Evolutionary conservation across 179 eudicot species (phyloP).

Genomic region (Spinacia oleracea): DNA sequence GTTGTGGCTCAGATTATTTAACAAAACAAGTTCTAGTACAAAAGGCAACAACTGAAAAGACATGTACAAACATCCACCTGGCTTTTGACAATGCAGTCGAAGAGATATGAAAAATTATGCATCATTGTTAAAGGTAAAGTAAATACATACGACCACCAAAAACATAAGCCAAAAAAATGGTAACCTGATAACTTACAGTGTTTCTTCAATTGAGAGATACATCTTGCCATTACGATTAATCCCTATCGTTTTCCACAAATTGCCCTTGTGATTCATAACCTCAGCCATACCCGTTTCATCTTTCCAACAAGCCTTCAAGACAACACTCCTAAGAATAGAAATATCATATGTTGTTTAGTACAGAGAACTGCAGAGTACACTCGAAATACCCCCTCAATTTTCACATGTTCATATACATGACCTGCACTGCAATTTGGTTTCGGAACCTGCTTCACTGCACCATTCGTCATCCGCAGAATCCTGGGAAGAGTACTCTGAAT

Average conservation of each 20-base stretch:
- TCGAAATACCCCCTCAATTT: neutral
- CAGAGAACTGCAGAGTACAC: neutral
- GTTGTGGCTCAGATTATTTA: neutral
- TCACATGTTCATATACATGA: slow-evolving; percentile 14
- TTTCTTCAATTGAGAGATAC: slow-evolving; percentile 71
- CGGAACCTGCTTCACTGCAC: slow-evolving; percentile 31
- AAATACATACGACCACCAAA: neutral
- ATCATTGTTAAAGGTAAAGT: neutral
- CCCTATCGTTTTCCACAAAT: slow-evolving; percentile 67
- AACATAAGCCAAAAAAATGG: neutral
- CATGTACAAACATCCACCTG: neutral
- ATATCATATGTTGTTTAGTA: neutral
- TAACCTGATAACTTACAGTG: slow-evolving; percentile 50
- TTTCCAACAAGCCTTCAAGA: slow-evolving; percentile 64
- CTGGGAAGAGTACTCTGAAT: slow-evolving; percentile 38
- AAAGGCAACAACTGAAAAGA: neutral
- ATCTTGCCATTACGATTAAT: slow-evolving; percentile 59
- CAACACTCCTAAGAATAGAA: slow-evolving; percentile 45
- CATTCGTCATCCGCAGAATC: slow-evolving; percentile 49
- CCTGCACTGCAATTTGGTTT: slow-evolving; percentile 56
- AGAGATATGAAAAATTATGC: neutral
- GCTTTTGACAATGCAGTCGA: neutral
- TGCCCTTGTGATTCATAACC: slow-evolving; percentile 66
- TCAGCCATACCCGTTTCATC: slow-evolving; percentile 74
- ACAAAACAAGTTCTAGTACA: neutral